Evolutionary conservation across 495 filamentous ascomycete species (phyloP), one percentile per base, ranked within the genome.

Genomic region (Aspergillus heteromorphus): DNA sequence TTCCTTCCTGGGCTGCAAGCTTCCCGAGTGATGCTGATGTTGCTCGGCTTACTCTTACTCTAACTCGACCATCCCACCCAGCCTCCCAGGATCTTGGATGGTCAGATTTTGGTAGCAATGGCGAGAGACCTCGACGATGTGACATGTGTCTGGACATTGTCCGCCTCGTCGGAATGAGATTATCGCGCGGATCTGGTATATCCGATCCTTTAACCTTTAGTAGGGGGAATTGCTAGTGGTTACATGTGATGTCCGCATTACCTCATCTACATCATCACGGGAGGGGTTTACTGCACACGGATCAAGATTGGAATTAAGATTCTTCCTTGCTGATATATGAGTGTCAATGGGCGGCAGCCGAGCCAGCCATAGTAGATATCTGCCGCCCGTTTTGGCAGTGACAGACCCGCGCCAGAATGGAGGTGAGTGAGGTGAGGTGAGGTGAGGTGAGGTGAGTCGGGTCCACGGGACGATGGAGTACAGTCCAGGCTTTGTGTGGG

Each of bases 1-100:
- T 20, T 49, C 11, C 27, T 23, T 21, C 48, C 25, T 43, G 40
- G 23, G 16, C 31, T 47, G 40, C 31, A n/a, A 20, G 23, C 45
- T 6, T 43, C 19, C 40, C 40, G 48, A 25, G 36, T 36, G 27
- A 36, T 20, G 31, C 23, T 20, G 43, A 1, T 41, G 40, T 19
- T 21, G 13, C 40, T 43, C 16, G 18, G 16, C 40, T 1, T 52
- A 3, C 36, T 30, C 6, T 41, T 31, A 19, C 25, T 20, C 5
- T n/a, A n/a, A n/a, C 42, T n/a, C 23, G 13, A 17, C 18, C 41
- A 40, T 58, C 51, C 51, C 49, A 47, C 51, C 14, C 50, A 54
- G 51, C 51, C 49, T 40, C 51, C 14, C 50, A 54, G 51, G 51
- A 48, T 51, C 48, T 34, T 18, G 53, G 38, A 45, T 18, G 30